Base-by-base conservation (phyloP, 2,329 filamentous ascomycete genomes). In the Fusarium sambucinum region DNA sequence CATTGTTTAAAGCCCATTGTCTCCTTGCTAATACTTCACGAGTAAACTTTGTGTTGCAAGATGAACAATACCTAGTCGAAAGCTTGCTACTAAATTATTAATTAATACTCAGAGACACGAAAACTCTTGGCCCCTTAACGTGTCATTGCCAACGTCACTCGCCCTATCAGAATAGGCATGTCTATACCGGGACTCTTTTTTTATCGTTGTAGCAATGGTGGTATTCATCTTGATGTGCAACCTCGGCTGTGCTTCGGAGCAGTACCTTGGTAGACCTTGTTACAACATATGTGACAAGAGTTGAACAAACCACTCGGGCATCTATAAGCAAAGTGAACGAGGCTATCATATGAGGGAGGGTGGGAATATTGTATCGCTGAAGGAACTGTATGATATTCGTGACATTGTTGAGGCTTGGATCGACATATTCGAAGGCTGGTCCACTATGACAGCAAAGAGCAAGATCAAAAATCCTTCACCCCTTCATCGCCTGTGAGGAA, bases 131-230 rank as follows among this genome's bases (percentile, higher is more conserved):
- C 42, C 32, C 21, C 21, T 37, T 42, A 32, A 41, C 62, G 60
- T 66, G 52, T 59, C 60, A 59, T 56, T 32, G 50, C 23, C 59
- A 29, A 54, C 55, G 66, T 65, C 70, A 68, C 55, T 54, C 25
- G 33, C 55, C 46, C 48, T 52, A 33, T 46, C 33, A 56, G 42
- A 42, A 48, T 57, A 60, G 27, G 23, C 23, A 25, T 25, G 23
- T 51, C 6, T 27, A 29, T 44, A 13, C 41, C 11, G 27, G 7
- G 33, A 13, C 35, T 38, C 29, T 58, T 37, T 17, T 23, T 33
- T 50, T 21, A 40, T 41, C 45, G 46, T 37, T 46, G 55, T 27
- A 27, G 41, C 44, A 16, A 54, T 42, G 42, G 44, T 63, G 38
- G 54, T 45, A 59, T 16, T 16, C 50, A 51, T 64, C 47, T 45